phyloP scores from a whole-genome alignment of 1,284 basidiomycete species.

The Pisolithus thermaeus region DNA sequence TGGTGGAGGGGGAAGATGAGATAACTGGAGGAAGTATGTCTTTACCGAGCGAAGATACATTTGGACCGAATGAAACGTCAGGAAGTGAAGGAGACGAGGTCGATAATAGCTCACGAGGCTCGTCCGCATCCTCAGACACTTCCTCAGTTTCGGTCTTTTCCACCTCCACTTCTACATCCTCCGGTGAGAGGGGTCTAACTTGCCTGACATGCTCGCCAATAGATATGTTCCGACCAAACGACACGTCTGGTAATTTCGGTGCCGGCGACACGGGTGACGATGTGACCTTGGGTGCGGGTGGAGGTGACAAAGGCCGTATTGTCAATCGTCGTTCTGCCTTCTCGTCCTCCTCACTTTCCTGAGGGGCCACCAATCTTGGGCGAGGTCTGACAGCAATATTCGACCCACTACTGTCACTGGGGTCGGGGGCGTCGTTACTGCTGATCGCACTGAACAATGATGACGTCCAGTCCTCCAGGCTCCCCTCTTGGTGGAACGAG shows the following conservation, averaged over 20 bases:
- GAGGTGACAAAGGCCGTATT: slow-evolving; percentile 11
- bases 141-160: background rate
- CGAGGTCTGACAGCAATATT: slow-evolving; percentile 12
- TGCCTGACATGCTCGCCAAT: slow-evolving; percentile 10
- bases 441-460: slow-evolving; percentile 25
- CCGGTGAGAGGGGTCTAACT: slow-evolving; percentile 5
- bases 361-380: slow-evolving; percentile 7
- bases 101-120: background rate
- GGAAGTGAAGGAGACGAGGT: slow-evolving; percentile 3
- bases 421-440: background rate
- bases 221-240: slow-evolving; percentile 16
- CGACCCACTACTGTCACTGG: background rate
- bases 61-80: slow-evolving; percentile 8
- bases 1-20: background rate
- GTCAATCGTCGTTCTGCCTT: slow-evolving; percentile 11
- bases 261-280: slow-evolving; percentile 4
- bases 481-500: slow-evolving; percentile 43
- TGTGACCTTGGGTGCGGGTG: background rate
- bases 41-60: slow-evolving; percentile 9
- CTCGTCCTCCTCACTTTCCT: slow-evolving; percentile 1
- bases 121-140: slow-evolving; percentile 1
- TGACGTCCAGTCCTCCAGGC: slow-evolving; percentile 28
- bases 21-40: background rate
- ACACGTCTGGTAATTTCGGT: slow-evolving; percentile 13
- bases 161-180: slow-evolving; percentile 9